These are phyloP conservation scores for Yamadazyma nakazawae DNA, from an alignment of 805 yeast genomes.

Conservation along the genomic window DNA sequence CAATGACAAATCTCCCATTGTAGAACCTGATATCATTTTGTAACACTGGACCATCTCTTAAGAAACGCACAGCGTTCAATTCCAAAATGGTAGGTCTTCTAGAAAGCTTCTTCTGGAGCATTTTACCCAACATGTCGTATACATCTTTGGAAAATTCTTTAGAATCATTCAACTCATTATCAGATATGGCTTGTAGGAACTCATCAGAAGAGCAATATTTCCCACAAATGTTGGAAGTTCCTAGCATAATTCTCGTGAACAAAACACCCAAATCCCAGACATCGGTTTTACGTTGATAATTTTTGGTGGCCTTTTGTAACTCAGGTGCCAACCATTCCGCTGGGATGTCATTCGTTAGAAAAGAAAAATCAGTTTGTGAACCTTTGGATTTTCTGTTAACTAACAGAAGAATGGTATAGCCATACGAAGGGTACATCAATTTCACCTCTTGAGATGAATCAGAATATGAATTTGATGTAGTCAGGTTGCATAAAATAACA, in stretches of 20 bases:
- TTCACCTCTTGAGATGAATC: conserved; percentile 36
- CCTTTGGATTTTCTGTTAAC: conserved; percentile 13
- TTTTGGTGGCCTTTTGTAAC: conserved; percentile 30
- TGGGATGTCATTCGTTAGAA: conserved; percentile 18
- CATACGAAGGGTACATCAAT: conserved; percentile 55
- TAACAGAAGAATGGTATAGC: conserved; percentile 29
- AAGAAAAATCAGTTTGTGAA: conserved; percentile 12
- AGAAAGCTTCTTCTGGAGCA: conserved; percentile 62
- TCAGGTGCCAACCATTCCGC: conserved; percentile 82
- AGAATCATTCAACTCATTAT: conserved; percentile 49
- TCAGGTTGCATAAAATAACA: conserved; percentile 20
- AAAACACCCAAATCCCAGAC: conserved; percentile 90
- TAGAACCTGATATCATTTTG: conserved; percentile 7
- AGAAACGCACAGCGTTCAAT: conserved; percentile 75
- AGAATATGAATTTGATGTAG: background rate
- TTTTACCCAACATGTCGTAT: conserved; percentile 59
- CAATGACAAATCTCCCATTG: conserved; percentile 11
- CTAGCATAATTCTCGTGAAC: conserved; percentile 44
- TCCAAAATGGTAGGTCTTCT: conserved; percentile 83
- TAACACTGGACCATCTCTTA: conserved; percentile 62
- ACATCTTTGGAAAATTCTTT: conserved; percentile 64
- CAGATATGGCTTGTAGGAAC: conserved; percentile 24
- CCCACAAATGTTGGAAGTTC: conserved; percentile 52
- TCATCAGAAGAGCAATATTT: conserved; percentile 45
- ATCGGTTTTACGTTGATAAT: conserved; percentile 78